phyloP scores from a whole-genome alignment of 2,329 filamentous ascomycete genomes.

The Colletotrichum gigasporum region DNA sequence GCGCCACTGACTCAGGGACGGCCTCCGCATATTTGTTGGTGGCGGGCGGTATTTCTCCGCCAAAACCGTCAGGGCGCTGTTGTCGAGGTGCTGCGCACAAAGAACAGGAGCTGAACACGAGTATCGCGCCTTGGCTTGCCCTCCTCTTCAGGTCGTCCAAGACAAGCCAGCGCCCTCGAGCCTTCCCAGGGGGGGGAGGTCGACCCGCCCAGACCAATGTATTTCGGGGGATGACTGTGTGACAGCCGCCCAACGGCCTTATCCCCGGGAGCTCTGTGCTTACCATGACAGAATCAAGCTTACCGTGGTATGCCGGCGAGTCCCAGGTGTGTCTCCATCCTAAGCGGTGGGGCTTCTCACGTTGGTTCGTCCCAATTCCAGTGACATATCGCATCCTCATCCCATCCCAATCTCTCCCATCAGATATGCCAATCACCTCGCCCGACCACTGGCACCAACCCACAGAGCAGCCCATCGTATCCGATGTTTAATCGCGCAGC shows the following conservation, averaged over 20 bases:
- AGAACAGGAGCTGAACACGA: not conserved
- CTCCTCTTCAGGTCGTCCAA: slow-evolving; percentile 10
- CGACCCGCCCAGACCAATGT: not conserved
- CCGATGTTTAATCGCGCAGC: slow-evolving; percentile 30
- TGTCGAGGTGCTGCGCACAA: not conserved
- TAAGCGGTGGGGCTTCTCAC: not conserved
- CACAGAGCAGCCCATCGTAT: slow-evolving; percentile 15
- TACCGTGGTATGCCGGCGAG: slow-evolving; percentile 6
- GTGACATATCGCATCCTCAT: not conserved
- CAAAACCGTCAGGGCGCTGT: not conserved
- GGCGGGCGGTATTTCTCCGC: slow-evolving; percentile 6
- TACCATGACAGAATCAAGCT: slow-evolving; percentile 17
- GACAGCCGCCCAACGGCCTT: not conserved
- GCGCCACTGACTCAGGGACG: slow-evolving; percentile 1
- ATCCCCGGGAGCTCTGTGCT: no score
- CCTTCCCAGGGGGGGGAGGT: not conserved
- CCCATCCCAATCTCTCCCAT: not conserved
- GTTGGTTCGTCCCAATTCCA: slow-evolving; percentile 14
- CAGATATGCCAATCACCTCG: slow-evolving; percentile 18
- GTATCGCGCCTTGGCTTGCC: slow-evolving; percentile 2
- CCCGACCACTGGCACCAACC: not conserved
- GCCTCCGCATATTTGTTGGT: not conserved
- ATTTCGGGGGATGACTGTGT: slow-evolving; percentile 22
- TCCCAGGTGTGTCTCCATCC: slow-evolving; percentile 11
- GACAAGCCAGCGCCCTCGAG: slow-evolving; percentile 37